phyloP scores from a whole-genome alignment of 139 green algal genomes.

The Closterium sp. region DNA sequence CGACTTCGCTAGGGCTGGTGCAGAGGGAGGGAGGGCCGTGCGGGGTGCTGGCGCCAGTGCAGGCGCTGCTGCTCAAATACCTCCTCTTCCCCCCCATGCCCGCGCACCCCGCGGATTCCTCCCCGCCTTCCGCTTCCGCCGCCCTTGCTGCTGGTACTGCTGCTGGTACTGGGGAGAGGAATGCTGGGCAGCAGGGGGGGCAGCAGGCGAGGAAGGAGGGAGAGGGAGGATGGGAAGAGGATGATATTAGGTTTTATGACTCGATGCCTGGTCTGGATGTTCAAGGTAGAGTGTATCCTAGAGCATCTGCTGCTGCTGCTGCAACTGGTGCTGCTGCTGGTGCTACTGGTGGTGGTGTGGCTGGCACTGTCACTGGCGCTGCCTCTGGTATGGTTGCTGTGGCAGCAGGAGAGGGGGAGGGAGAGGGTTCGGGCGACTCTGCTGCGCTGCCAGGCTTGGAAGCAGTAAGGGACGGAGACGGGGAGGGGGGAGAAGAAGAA shows the following conservation, averaged over 20 bases:
- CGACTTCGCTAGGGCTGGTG: constrained; percentile 19
- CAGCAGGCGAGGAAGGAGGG: neutral
- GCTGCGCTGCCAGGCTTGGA: neutral
- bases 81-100: constrained; percentile 25
- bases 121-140: neutral
- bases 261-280: neutral
- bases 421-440: neutral
- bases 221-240: neutral
- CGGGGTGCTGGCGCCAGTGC: constrained; percentile 44
- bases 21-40: constrained; percentile 47
- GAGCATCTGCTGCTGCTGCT: neutral
- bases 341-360: neutral
- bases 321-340: neutral
- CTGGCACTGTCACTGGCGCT: neutral
- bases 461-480: neutral
- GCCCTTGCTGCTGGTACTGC: neutral
- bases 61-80: constrained; percentile 48
- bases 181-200: neutral
- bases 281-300: neutral
- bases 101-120: neutral
- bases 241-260: neutral
- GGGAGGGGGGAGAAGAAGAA: neutral
- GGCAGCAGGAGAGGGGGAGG: neutral
- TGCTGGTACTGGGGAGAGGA: neutral
- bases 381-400: neutral